These are phyloP conservation scores for Floccularia luteovirens DNA, from an alignment of 768 basidiomycete species.

Conservation along the genomic window DNA sequence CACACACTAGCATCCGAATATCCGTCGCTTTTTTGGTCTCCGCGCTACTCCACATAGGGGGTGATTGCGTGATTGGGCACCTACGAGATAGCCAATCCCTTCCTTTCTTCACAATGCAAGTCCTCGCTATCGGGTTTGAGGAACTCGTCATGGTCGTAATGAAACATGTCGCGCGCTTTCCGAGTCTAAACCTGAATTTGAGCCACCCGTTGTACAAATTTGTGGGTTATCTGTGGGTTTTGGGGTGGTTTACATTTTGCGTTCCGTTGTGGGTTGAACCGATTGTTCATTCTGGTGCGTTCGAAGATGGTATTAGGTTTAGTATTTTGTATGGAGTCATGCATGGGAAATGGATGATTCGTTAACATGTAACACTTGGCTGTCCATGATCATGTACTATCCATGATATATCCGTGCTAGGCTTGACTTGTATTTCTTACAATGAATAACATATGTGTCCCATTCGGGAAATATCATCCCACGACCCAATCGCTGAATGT, in stretches of 20 bases:
- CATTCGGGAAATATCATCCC: no score
- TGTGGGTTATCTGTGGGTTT: constrained; percentile 1
- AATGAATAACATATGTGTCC: no score
- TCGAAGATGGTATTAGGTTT: background rate
- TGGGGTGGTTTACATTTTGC: background rate
- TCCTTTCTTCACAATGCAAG: background rate
- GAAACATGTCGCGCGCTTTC: background rate
- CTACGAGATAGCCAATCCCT: background rate
- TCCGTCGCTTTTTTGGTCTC: background rate
- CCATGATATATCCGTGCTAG: no score
- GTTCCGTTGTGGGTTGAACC: background rate
- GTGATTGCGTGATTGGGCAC: background rate
- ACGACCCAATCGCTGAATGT: no score
- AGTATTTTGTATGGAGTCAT: background rate
- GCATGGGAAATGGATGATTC: background rate
- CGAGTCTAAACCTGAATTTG: background rate
- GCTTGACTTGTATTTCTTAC: no score
- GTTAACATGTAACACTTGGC: no score
- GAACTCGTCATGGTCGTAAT: background rate
- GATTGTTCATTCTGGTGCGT: background rate
- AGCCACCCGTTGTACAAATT: background rate
- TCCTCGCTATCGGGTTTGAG: background rate
- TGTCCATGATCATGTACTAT: no score
- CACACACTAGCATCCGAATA: background rate
- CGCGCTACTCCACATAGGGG: background rate